Conservation (phyloP, 805 yeast species). For the Metschnikowia dekortorum region DNA sequence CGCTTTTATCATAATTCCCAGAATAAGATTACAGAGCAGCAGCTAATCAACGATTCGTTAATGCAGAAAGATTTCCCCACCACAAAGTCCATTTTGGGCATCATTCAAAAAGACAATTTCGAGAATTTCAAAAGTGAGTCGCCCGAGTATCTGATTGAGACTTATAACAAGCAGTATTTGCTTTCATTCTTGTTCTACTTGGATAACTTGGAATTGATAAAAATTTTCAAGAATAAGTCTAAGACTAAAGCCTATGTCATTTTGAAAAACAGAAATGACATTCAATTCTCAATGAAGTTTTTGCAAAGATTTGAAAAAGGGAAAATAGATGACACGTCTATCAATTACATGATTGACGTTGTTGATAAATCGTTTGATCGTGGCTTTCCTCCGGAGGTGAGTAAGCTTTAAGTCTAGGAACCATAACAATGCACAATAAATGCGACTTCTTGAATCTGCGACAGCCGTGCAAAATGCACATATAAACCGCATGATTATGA, state of each 20-base stretch:
- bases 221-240: constrained; percentile 38
- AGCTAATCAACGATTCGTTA: constrained; percentile 21
- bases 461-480: not conserved
- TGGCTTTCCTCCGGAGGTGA: not conserved
- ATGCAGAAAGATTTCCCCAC: constrained; percentile 19
- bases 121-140: constrained; percentile 14
- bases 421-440: not conserved
- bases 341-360: constrained; percentile 32
- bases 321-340: constrained; percentile 16
- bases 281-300: constrained; percentile 22
- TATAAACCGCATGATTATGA: not conserved
- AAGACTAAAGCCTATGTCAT: constrained; percentile 38
- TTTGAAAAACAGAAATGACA: constrained; percentile 26
- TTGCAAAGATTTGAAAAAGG: constrained; percentile 17
- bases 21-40: constrained; percentile 18
- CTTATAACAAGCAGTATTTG: constrained; percentile 40
- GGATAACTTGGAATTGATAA: constrained; percentile 30
- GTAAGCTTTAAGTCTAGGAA: not conserved
- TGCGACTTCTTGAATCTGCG: not conserved
- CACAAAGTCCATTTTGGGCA: constrained; percentile 14
- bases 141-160: constrained; percentile 23
- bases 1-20: constrained; percentile 8
- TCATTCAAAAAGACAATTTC: constrained; percentile 15
- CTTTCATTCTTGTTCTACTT: constrained; percentile 36
- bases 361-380: constrained; percentile 26